Evolutionary conservation across 2,329 filamentous ascomycete species (phyloP).

Genomic region (Beauveria sp.): DNA sequence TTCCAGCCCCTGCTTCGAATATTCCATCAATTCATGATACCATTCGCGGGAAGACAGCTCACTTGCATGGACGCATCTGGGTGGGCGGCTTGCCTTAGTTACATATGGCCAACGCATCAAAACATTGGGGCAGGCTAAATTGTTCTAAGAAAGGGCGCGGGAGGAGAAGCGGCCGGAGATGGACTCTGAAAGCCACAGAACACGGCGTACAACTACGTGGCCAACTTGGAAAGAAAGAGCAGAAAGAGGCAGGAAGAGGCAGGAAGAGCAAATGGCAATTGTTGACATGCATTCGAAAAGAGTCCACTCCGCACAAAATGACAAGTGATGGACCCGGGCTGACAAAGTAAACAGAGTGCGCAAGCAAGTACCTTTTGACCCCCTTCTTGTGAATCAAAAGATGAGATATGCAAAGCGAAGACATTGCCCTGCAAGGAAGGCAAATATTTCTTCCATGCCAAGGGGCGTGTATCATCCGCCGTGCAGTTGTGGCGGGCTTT

Average conservation of each 20-base stretch:
- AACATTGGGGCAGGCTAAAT: slow-evolving; percentile 10
- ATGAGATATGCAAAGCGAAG: background rate
- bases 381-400: background rate
- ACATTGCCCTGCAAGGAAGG: background rate
- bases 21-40: background rate
- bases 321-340: slow-evolving; percentile 1
- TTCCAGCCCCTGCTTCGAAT: background rate
- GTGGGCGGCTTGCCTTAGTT: slow-evolving; percentile 12
- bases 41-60: slow-evolving; percentile 4
- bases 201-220: background rate
- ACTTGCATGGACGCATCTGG: slow-evolving; percentile 8
- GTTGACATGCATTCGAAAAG: background rate
- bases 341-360: background rate
- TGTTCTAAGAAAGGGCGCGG: background rate
- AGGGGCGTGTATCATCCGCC: slow-evolving; percentile 6
- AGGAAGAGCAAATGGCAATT: background rate
- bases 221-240: background rate
- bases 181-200: background rate
- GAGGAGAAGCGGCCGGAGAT: background rate
- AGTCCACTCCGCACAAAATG: background rate
- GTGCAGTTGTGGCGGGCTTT: slow-evolving; percentile 9
- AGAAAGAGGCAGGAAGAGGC: background rate
- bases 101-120: slow-evolving; percentile 12
- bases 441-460: background rate
- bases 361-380: background rate